Evolutionary conservation across 768 basidiomycete genomes (phyloP), one percentile per base, ranked within the genome.

Genomic region (Lactarius hengduanensis): DNA sequence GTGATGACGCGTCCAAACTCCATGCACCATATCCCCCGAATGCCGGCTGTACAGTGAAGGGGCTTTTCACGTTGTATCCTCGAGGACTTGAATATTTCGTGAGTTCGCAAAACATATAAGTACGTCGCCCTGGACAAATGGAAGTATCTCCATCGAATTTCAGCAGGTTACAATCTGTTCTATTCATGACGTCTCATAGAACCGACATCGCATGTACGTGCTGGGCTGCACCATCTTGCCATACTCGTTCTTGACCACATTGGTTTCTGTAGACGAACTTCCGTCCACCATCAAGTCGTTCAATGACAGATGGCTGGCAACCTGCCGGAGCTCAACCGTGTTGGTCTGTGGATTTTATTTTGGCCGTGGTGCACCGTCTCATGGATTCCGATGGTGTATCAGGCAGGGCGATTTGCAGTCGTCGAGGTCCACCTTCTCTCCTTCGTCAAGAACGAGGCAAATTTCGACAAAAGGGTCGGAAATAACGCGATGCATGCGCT

Each of bases 171-270:
- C 28, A 28, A 28, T 3, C 28, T 28, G 28, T 28, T 28, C 3
- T 28, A 36, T 32, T 32, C 26, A 32, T 34, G n/a, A 65, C 61
- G 67, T 61, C 53, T 50, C 64, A 45, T 13, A 58, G 26, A 18
- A 66, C 67, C 9, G 66, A 69, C 64, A 20, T 69, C n/a, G 60
- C 67, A 10, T 66, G 67, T 69, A 28, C 5, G 64, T 62, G 18
- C 13, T n/a, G 32, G 7, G 47, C 13, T 18, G 22, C 26, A 9
- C 41, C 32, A 20, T 66, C 59, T 45, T 50, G 26, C 54, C 18
- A 22, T 36, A 7, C 36, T 11, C 30, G 30, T n/a, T 40, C 26
- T 26, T 57, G 41, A 65, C 58, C 54, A 47, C 40, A 28, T 11
- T 57, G 47, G 43, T 43, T 28, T 45, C 13, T 38, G 28, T 9